Evolutionary conservation across 352 stramenopile genomes (phyloP).

Genomic region (Globisporangium takayamanum): DNA sequence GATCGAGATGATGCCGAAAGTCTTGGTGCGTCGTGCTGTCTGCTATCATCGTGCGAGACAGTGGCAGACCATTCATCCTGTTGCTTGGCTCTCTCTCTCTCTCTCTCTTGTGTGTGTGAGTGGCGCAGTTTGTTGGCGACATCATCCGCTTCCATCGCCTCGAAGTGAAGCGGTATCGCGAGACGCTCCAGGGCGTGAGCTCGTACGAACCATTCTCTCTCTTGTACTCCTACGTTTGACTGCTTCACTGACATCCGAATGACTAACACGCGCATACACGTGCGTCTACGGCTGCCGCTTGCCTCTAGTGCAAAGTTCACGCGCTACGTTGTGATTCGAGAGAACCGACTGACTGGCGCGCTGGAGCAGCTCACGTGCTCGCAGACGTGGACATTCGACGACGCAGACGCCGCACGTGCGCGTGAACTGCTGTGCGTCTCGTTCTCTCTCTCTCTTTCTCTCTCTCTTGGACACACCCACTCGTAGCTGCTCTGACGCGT

Average conservation of each 20-base stretch:
- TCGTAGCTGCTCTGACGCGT: not conserved
- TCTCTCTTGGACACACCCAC: not conserved
- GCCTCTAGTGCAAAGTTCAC: constrained; percentile 16
- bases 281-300: not conserved
- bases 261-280: not conserved
- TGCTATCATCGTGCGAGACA: not conserved
- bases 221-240: not conserved
- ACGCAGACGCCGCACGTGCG: constrained; percentile 37
- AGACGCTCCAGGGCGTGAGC: constrained; percentile 48
- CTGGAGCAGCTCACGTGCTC: constrained; percentile 46
- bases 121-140: constrained; percentile 51
- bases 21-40: constrained; percentile 29
- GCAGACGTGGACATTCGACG: constrained; percentile 56
- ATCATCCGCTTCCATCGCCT: constrained; percentile 77
- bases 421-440: constrained; percentile 31
- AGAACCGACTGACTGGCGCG: constrained; percentile 14
- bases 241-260: not conserved
- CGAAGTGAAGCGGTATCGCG: constrained; percentile 54
- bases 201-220: constrained; percentile 22
- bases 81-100: not conserved
- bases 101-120: not conserved
- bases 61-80: not conserved
- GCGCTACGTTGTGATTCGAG: constrained; percentile 54
- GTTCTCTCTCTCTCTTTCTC: not conserved
- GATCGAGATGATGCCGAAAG: constrained; percentile 53